Evolutionary conservation across 1,284 basidiomycete genomes (phyloP).

Genomic region (Stygiomarasmius scandens): DNA sequence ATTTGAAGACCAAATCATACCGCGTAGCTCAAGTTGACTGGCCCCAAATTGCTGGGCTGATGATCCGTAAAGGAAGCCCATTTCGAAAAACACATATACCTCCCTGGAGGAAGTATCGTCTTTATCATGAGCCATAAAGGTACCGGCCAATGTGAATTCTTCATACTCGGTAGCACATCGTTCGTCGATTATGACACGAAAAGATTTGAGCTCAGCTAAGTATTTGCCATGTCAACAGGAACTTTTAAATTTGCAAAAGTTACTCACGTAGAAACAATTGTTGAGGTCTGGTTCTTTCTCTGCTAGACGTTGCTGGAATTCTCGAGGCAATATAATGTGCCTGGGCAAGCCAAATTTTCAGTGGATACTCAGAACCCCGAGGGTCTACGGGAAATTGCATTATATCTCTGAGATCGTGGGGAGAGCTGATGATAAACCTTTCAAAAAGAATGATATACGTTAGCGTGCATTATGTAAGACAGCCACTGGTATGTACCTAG

Average conservation of each 20-base stretch:
- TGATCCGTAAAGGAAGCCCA: neutral
- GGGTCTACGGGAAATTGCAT: neutral
- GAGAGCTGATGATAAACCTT: neutral
- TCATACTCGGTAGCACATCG: neutral
- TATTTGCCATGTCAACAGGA: neutral
- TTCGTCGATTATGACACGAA: neutral
- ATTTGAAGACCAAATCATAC: neutral
- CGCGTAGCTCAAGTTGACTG: neutral
- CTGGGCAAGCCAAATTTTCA: neutral
- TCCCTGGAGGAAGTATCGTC: neutral
- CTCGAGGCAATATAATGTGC: neutral
- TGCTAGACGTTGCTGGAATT: too few species aligned
- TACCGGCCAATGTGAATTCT: neutral
- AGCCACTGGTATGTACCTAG: neutral
- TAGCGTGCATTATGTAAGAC: neutral
- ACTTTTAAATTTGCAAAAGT: too few species aligned
- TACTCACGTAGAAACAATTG: neutral
- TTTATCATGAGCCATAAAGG: neutral
- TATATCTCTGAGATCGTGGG: neutral
- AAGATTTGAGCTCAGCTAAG: neutral
- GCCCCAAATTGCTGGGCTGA: neutral
- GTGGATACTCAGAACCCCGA: neutral
- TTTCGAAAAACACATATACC: neutral
- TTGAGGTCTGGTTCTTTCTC: neutral
- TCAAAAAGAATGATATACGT: neutral